phyloP scores from a whole-genome alignment of 169 alveolate species.

The Cyclospora cayetanensis region DNA sequence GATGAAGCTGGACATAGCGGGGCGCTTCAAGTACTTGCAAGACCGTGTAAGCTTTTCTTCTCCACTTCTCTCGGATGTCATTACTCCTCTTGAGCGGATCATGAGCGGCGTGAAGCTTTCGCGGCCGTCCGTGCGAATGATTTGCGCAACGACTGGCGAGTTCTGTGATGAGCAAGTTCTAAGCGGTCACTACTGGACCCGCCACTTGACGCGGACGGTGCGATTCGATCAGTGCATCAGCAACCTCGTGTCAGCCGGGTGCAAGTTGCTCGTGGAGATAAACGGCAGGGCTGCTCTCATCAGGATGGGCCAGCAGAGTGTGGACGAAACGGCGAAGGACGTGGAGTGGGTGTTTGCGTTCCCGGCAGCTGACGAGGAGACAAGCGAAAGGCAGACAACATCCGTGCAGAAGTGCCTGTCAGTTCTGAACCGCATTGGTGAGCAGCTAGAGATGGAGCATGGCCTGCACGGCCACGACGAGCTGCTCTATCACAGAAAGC shows the following conservation, averaged over 20 bases:
- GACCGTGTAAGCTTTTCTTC: constrained; percentile 66
- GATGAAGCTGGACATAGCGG: constrained; percentile 72
- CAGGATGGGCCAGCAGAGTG: constrained; percentile 73
- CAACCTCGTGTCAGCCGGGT: constrained; percentile 70
- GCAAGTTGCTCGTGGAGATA: constrained; percentile 70
- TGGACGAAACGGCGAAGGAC: constrained; percentile 63
- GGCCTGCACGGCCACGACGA: constrained; percentile 63
- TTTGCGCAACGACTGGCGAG: constrained; percentile 78
- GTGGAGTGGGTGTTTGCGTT: constrained; percentile 72
- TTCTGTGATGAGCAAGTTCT: constrained; percentile 68
- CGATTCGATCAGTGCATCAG: constrained; percentile 66
- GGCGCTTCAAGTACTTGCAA: constrained; percentile 68
- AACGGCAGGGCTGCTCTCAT: constrained; percentile 65
- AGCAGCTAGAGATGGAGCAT: constrained; percentile 66
- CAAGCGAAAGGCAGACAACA: constrained; percentile 20
- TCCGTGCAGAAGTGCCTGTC: background rate
- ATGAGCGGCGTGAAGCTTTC: constrained; percentile 72
- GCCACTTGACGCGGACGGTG: constrained; percentile 63
- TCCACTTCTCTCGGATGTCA: constrained; percentile 68
- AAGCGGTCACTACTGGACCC: constrained; percentile 71
- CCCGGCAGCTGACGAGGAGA: constrained; percentile 50
- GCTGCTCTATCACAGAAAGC: constrained; percentile 70
- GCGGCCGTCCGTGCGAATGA: constrained; percentile 74
- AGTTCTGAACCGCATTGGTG: constrained; percentile 30
- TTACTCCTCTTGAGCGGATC: constrained; percentile 75